A percentile compares a stretch with the other conserved stretches of the same genome.
Conservation (phyloP, 2,329 filamentous ascomycete species). For the Colletotrichum costaricense region DNA sequence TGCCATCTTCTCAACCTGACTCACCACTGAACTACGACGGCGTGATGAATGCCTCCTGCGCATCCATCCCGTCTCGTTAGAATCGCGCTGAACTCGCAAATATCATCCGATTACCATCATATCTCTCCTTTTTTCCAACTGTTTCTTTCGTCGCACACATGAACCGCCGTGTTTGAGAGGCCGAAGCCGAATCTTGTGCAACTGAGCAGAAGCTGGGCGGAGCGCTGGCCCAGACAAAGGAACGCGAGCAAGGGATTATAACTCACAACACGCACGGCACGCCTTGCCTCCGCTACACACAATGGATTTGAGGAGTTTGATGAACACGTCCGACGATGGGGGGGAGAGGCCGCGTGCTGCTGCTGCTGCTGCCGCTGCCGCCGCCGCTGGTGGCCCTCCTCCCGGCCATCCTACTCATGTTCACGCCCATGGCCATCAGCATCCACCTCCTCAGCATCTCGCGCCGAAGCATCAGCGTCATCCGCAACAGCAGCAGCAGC, state of each 20-base stretch:
- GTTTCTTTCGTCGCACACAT: constrained; percentile 26
- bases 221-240: constrained; percentile 21
- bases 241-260: constrained; percentile 8
- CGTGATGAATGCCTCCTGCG: constrained; percentile 26
- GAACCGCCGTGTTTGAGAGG: constrained; percentile 20
- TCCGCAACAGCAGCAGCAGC: constrained; percentile 43
- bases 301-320: constrained; percentile 66
- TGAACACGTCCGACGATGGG: constrained; percentile 64
- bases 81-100: background rate
- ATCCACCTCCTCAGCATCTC: constrained; percentile 24
- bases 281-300: constrained; percentile 28
- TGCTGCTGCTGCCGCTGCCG: constrained; percentile 33
- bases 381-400: background rate
- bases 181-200: constrained; percentile 33
- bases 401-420: constrained; percentile 18
- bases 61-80: constrained; percentile 3
- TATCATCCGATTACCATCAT: background rate
- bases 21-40: constrained; percentile 19
- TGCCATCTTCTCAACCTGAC: background rate
- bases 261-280: background rate
- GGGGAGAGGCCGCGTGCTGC: constrained; percentile 52
- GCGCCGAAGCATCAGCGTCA: constrained; percentile 29
- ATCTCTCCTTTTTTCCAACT: background rate
- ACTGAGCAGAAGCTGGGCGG: constrained; percentile 28
- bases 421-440: background rate